Percentiles rank a stretch among this genome's conserved stretches.
Evolutionary conservation across 192 early-diverging fungal species (phyloP).

Genomic region (Diversispora epigaea): DNA sequence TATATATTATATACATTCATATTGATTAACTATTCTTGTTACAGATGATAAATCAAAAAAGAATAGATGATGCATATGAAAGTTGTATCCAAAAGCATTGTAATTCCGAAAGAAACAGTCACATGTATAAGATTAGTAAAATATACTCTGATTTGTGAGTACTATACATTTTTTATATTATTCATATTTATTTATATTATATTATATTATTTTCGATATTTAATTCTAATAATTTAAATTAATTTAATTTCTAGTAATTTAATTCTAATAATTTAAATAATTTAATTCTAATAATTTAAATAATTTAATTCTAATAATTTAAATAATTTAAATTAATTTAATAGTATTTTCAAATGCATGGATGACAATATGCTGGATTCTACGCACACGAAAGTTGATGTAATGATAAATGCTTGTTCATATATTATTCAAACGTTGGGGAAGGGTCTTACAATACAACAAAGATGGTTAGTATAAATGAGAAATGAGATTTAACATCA

Average conservation of each 20-base stretch:
- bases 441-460: slow-evolving; percentile 16
- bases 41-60: slow-evolving; percentile 19
- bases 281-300: no score
- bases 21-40: slow-evolving; percentile 24
- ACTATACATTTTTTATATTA: slow-evolving; percentile 22
- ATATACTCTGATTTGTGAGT: slow-evolving; percentile 34
- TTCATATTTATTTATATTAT: slow-evolving; percentile 14
- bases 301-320: no score
- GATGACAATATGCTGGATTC: slow-evolving; percentile 32
- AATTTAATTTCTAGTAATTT: no score
- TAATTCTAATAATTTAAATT: no score
- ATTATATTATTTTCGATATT: slow-evolving; percentile 18
- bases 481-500: background rate
- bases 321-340: no score
- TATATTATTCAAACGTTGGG: slow-evolving; percentile 34
- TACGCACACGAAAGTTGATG: slow-evolving; percentile 31
- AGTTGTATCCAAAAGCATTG: slow-evolving; percentile 22
- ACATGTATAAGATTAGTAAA: slow-evolving; percentile 30
- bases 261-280: no score
- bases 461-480: slow-evolving; percentile 33
- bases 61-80: slow-evolving; percentile 11
- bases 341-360: slow-evolving; percentile 27
- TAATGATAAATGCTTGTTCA: slow-evolving; percentile 27
- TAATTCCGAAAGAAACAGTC: slow-evolving; percentile 29
- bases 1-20: background rate